Percentiles rank a stretch among this genome's conserved stretches.
Evolutionary conservation across 768 basidiomycete genomes (phyloP).

Genomic region (Termitomyces sp.): DNA sequence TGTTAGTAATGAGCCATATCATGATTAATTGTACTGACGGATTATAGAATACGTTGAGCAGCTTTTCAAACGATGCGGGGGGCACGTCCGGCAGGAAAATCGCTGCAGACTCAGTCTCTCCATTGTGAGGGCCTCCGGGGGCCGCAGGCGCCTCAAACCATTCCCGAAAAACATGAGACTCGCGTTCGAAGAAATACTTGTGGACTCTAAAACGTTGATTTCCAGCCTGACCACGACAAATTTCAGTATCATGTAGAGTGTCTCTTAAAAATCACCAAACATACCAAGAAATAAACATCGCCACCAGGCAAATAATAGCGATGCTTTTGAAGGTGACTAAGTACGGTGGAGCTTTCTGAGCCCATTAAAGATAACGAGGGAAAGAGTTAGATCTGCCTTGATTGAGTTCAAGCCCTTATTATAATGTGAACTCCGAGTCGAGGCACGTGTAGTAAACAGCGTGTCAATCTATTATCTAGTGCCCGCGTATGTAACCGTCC

Average conservation of each 20-base stretch:
- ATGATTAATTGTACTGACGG: slow-evolving; percentile 31
- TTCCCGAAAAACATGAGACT: slow-evolving; percentile 47
- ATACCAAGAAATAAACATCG: slow-evolving; percentile 44
- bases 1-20: neutral
- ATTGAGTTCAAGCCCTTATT: slow-evolving; percentile 5
- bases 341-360: neutral
- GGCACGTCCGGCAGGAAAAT: slow-evolving; percentile 38
- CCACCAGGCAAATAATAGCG: slow-evolving; percentile 6
- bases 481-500: neutral
- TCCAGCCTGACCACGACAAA: slow-evolving; percentile 49
- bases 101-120: slow-evolving; percentile 38
- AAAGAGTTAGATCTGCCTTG: neutral
- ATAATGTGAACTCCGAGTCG: neutral
- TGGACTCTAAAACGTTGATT: slow-evolving; percentile 56
- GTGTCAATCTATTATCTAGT: neutral
- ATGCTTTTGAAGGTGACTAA: slow-evolving; percentile 22
- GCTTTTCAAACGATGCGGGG: slow-evolving; percentile 37
- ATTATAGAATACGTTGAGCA: slow-evolving; percentile 59
- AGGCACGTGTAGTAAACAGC: neutral
- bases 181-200: slow-evolving; percentile 60
- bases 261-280: slow-evolving; percentile 12
- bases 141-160: slow-evolving; percentile 28
- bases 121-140: slow-evolving; percentile 27
- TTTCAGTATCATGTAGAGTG: neutral
- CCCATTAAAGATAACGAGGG: neutral